Evolutionary conservation across 371 early-diverging fungal species (phyloP).

Genomic region (Nematocida displodere): DNA sequence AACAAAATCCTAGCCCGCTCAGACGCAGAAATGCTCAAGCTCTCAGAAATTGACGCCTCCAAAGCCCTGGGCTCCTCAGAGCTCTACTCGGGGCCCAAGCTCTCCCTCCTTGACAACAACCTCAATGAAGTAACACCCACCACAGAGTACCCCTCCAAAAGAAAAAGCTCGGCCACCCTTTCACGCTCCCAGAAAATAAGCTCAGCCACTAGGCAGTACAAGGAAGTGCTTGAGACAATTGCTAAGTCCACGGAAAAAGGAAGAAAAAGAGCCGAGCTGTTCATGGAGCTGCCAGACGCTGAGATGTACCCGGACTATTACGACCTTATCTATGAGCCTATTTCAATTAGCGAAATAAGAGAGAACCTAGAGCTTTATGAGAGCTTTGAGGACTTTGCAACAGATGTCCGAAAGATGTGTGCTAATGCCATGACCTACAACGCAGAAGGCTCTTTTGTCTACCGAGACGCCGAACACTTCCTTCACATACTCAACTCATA

Average conservation of each 20-base stretch:
- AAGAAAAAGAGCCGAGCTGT: slow-evolving; percentile 30
- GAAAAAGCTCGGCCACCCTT: slow-evolving; percentile 16
- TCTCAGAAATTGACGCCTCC: slow-evolving; percentile 20
- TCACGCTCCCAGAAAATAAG: neutral
- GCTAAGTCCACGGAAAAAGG: slow-evolving; percentile 1
- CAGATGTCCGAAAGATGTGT: slow-evolving; percentile 58
- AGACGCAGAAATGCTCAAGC: slow-evolving; percentile 21
- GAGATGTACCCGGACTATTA: slow-evolving; percentile 73
- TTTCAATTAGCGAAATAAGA: slow-evolving; percentile 65
- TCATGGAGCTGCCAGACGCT: slow-evolving; percentile 40
- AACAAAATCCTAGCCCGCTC: slow-evolving; percentile 41
- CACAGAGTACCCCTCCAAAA: neutral
- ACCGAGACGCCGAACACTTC: slow-evolving; percentile 43
- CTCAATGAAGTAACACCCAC: neutral
- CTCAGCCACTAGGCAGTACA: neutral
- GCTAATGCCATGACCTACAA: slow-evolving; percentile 59
- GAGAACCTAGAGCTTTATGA: slow-evolving; percentile 56
- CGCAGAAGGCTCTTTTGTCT: slow-evolving; percentile 47
- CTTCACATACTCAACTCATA: slow-evolving; percentile 3
- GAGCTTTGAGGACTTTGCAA: slow-evolving; percentile 54
- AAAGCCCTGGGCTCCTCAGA: slow-evolving; percentile 3
- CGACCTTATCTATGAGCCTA: slow-evolving; percentile 74
- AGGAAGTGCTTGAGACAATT: slow-evolving; percentile 7
- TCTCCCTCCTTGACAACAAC: slow-evolving; percentile 11
- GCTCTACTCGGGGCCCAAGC: slow-evolving; percentile 27